Evolutionary conservation across 177 flowering plant species (phyloP), one percentile per base, ranked within the genome.

Genomic region (Vitis hybrid): DNA sequence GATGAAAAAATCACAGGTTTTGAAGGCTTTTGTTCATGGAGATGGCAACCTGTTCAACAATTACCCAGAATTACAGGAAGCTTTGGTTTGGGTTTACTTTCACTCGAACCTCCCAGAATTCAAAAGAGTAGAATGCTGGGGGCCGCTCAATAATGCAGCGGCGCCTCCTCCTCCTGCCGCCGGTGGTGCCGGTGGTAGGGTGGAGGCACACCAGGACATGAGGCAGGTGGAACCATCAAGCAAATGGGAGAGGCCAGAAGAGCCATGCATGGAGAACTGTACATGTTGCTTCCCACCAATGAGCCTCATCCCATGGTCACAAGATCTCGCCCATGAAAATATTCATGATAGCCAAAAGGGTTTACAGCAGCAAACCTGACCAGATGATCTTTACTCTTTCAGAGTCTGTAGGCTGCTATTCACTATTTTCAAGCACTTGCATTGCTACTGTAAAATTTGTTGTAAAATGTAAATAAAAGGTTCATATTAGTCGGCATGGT

Each of bases 1-100:
- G 47, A 38, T 38, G 47, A 38, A 38, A 38, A 24, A 38, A 38
- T 7, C 47, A 5, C 13, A 94, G 99, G 99, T 92, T 0, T 62
- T 95, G 82, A 89, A 88, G 78, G 98, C 99, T 1, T 91, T 95
- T 81, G 92, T 90, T 17, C 88, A 93, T 81, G 99, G 96, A 71
- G 99, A 95, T 80, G 93, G 75, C 53, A 84, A 85, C 69, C 70
- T 95, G 73, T 78, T 95, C 31, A 91, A 77, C 71, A 80, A 79
- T 65, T 81, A 90, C 76, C 99, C 97, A 3, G 97, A 94, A 67
- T 65, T 94, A 50, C 84, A 87, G 71, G 97, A 91, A 55, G 89
- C 98, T n/a, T 62, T 82, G 52, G 98, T 92, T 12, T 92, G 95
- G 97, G 97, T 94, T 14, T 92, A 92, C 71, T 94, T 94, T 75